These are phyloP conservation scores for Boletus insuetus DNA, from an alignment of 768 basidiomycete genomes.

Conservation along the genomic window DNA sequence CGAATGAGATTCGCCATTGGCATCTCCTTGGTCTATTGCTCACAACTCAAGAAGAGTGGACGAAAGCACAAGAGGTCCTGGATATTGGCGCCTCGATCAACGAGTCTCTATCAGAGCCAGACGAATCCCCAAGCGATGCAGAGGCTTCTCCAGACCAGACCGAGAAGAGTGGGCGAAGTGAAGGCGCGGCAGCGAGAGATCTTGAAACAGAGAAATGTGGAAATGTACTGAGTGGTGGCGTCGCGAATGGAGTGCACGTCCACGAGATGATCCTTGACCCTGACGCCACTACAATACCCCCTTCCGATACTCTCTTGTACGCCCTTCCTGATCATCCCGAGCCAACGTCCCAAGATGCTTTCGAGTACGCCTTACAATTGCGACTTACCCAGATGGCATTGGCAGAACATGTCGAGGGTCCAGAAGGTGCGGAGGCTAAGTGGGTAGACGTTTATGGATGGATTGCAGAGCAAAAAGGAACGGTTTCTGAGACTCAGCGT, in stretches of 20 bases:
- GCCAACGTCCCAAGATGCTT: constrained; percentile 54
- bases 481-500: constrained; percentile 26
- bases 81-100: constrained; percentile 70
- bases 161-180: constrained; percentile 1
- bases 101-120: constrained; percentile 39
- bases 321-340: constrained; percentile 46
- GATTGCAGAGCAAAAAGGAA: constrained; percentile 64
- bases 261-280: constrained; percentile 30
- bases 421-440: constrained; percentile 74
- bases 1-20: constrained; percentile 73
- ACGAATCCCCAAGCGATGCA: constrained; percentile 29
- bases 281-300: constrained; percentile 35
- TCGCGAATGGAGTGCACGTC: constrained; percentile 3
- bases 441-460: constrained; percentile 87
- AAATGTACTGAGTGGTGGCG: neutral
- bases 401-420: constrained; percentile 79
- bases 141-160: constrained; percentile 13
- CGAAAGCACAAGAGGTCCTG: constrained; percentile 69
- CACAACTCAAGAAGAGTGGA: constrained; percentile 77
- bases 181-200: constrained; percentile 1
- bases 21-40: constrained; percentile 85
- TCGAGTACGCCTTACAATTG: constrained; percentile 80
- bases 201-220: constrained; percentile 11
- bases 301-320: constrained; percentile 41
- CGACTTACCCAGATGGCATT: constrained; percentile 83